Base-by-base conservation (phyloP, 2,329 filamentous ascomycete genomes). In the Hypoxylon sp. region DNA sequence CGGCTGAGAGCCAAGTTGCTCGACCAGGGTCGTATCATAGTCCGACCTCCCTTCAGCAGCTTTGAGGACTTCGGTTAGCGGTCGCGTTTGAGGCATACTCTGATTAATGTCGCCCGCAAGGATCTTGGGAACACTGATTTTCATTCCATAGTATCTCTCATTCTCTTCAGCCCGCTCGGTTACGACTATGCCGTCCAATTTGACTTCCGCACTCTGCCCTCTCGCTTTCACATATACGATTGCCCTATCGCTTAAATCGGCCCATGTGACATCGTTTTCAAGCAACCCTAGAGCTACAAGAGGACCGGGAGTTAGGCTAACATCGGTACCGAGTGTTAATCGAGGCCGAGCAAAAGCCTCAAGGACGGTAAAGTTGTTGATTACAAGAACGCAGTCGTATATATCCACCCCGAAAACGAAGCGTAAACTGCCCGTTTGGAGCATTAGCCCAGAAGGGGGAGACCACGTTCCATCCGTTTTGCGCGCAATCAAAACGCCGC, bases 351-450 rank as follows among this genome's bases (percentile, higher is more conserved):
- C 94, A 77, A 98, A 97, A 0, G 92, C 89, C 72, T 97, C 92
- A 51, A 98, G 83, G 5, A 94, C 94, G 63, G 93, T 87, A 50
- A 92, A 89, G 48, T 92, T 94, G 82, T 97, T 98, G 77, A 98
- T 94, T 37, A 98, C 92, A 8, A 98, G 87, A 13, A 98, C 92
- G 76, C 94, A 97, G 79, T 98, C 95, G 83, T 98, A 98, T 33
- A 98, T 94, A 78, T 98, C 95, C 44, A 97, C 92, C 2, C 94
- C 95, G 5, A 94, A 91, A 59, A 97, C 87, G 77, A 98, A 98
- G 37, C 94, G 95, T 35, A 98, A 86, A 0, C 92, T 94, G 0
- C 93, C 89, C 0, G 95, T 97, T 78, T 98, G 95, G 51, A 97
- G 86, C 83, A 97, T 88, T 72, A 98, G 94, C 52, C 93, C 94